Conservation (phyloP, 2,329 filamentous ascomycete genomes). For the Xylaria multiplex region DNA sequence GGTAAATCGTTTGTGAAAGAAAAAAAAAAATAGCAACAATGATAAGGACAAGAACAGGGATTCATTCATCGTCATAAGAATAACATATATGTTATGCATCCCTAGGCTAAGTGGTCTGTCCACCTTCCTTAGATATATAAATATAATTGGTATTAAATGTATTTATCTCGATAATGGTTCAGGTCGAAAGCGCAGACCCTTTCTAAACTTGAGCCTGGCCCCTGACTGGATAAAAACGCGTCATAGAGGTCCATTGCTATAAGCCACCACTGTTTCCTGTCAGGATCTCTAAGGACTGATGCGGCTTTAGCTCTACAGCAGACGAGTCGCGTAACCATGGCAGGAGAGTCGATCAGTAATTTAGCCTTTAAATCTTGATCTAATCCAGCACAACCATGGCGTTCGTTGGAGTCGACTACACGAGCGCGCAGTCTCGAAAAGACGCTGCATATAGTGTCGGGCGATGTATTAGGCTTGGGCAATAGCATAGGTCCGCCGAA, state of each 20-base stretch:
- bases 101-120: neutral
- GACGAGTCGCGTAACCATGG: conserved; percentile 27
- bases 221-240: conserved; percentile 25
- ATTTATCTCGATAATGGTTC: conserved; percentile 25
- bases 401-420: conserved; percentile 4
- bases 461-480: conserved; percentile 27
- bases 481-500: conserved; percentile 32
- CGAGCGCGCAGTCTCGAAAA: conserved; percentile 28
- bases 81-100: neutral
- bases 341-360: conserved; percentile 27
- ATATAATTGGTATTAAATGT: neutral
- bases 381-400: conserved; percentile 3
- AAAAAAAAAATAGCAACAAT: neutral
- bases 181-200: conserved; percentile 35
- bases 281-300: conserved; percentile 15
- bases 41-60: neutral
- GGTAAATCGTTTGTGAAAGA: too few species aligned
- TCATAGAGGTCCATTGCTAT: conserved; percentile 33
- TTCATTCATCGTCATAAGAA: neutral
- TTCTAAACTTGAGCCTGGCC: conserved; percentile 28
- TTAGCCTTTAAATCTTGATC: conserved; percentile 24
- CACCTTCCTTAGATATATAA: neutral
- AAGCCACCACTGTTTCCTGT: conserved; percentile 33
- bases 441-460: conserved; percentile 22
- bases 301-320: conserved; percentile 33